Percentiles rank a stretch among this genome's conserved stretches.
Conservation (phyloP, 208 protist genomes). For the Vickermania ingenoplastis region DNA sequence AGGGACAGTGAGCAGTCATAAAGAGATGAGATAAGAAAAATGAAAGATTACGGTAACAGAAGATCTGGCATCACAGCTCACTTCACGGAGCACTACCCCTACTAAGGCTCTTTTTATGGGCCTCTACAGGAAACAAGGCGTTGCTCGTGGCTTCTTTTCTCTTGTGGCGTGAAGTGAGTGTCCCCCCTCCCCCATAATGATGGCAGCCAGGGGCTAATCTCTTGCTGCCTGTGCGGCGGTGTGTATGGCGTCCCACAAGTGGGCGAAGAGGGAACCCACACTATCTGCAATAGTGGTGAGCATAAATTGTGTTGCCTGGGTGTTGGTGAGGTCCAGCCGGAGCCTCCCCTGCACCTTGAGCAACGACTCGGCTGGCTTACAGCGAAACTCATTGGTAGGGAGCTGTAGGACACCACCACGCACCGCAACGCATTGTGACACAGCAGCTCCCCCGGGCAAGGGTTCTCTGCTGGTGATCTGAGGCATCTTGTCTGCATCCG, state of each 20-base stretch:
- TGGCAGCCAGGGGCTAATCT: constrained; percentile 13
- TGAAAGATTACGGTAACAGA: neutral
- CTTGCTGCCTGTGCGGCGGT: constrained; percentile 74
- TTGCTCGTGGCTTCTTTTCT: no score
- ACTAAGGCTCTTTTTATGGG: no score
- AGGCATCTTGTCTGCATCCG: constrained; percentile 69
- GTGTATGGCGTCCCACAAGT: constrained; percentile 87
- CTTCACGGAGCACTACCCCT: no score
- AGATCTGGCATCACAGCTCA: no score
- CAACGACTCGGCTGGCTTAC: constrained; percentile 8
- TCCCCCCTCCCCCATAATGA: no score
- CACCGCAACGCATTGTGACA: no score
- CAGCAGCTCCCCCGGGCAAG: constrained; percentile 5
- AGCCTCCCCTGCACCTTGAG: constrained; percentile 92
- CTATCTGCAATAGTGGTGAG: constrained; percentile 91
- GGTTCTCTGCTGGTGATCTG: constrained; percentile 42
- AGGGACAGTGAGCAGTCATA: constrained; percentile 2
- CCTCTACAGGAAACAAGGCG: no score
- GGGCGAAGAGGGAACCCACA: constrained; percentile 87
- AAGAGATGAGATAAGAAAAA: neutral
- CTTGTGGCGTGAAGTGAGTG: no score
- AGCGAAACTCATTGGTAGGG: no score
- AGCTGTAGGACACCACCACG: no score
- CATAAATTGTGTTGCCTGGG: constrained; percentile 88
- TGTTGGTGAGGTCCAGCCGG: constrained; percentile 86